These are phyloP conservation scores for Lachnellula arida DNA, from an alignment of 2,329 filamentous ascomycete species.

Conservation along the genomic window DNA sequence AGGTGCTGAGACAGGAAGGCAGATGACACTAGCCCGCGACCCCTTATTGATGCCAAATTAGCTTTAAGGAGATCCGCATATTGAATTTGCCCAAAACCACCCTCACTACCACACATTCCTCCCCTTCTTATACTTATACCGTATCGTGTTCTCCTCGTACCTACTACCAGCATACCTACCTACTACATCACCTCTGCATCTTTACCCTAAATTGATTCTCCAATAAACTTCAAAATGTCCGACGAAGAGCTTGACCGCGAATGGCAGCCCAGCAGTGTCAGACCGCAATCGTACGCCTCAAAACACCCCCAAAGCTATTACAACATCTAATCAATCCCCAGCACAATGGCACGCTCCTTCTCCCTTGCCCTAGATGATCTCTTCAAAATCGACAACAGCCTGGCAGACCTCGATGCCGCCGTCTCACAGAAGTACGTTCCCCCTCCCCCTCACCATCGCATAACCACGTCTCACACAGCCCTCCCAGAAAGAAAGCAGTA, in stretches of 20 bases:
- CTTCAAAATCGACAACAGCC: conserved; percentile 78
- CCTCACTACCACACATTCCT: background rate
- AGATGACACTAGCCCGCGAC: conserved; percentile 9
- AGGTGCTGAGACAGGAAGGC: background rate
- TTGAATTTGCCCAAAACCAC: conserved; percentile 1
- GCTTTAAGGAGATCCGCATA: conserved; percentile 10
- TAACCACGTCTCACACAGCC: background rate
- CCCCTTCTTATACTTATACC: background rate
- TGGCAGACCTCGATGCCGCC: conserved; percentile 68
- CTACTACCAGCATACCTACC: background rate
- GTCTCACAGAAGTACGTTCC: conserved; percentile 69
- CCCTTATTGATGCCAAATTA: conserved; percentile 14
- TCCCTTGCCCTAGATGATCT: conserved; percentile 81
- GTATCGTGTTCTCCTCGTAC: background rate
- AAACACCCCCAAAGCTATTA: no score
- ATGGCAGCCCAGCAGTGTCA: conserved; percentile 67
- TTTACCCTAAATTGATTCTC: background rate
- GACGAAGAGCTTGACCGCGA: conserved; percentile 70
- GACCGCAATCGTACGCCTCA: conserved; percentile 74
- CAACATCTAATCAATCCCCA: conserved; percentile 34
- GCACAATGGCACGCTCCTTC: conserved; percentile 83
- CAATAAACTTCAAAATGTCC: conserved; percentile 32
- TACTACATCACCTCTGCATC: background rate
- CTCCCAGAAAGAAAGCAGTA: conserved; percentile 70
- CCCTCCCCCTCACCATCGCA: background rate